phyloP scores from a whole-genome alignment of 805 yeast genomes.

The Spathaspora sp. region DNA sequence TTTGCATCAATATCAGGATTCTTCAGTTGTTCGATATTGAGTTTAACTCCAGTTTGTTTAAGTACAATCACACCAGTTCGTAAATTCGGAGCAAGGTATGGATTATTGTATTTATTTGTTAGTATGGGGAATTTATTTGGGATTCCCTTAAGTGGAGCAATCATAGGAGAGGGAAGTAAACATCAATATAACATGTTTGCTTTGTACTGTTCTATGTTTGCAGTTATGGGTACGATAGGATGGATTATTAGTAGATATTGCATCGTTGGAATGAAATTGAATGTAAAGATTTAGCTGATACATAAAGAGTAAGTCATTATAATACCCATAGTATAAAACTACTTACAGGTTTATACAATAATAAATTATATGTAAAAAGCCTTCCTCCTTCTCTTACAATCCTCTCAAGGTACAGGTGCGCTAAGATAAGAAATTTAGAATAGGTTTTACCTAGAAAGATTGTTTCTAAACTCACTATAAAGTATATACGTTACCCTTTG shows the following conservation, averaged over 20 bases:
- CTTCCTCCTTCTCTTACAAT: no score
- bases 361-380: no score
- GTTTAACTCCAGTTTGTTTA: slow-evolving; percentile 66
- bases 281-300: slow-evolving; percentile 11
- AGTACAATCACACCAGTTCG: slow-evolving; percentile 59
- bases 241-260: slow-evolving; percentile 29
- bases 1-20: slow-evolving; percentile 59
- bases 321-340: no score
- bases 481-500: slow-evolving; percentile 45
- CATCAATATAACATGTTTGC: slow-evolving; percentile 28
- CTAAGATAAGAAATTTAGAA: no score
- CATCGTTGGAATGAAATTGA: slow-evolving; percentile 24
- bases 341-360: no score
- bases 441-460: no score
- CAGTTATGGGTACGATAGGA: slow-evolving; percentile 20
- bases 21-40: slow-evolving; percentile 56
- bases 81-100: slow-evolving; percentile 67
- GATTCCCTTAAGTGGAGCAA: slow-evolving; percentile 33
- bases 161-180: slow-evolving; percentile 29
- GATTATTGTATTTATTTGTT: slow-evolving; percentile 59
- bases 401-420: no score
- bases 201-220: slow-evolving; percentile 28
- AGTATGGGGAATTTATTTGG: slow-evolving; percentile 40
- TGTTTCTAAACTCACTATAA: slow-evolving; percentile 3
- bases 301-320: no score